Evolutionary conservation across 306 rosid genomes (phyloP).

Genomic region (Adenanthera pavonina): DNA sequence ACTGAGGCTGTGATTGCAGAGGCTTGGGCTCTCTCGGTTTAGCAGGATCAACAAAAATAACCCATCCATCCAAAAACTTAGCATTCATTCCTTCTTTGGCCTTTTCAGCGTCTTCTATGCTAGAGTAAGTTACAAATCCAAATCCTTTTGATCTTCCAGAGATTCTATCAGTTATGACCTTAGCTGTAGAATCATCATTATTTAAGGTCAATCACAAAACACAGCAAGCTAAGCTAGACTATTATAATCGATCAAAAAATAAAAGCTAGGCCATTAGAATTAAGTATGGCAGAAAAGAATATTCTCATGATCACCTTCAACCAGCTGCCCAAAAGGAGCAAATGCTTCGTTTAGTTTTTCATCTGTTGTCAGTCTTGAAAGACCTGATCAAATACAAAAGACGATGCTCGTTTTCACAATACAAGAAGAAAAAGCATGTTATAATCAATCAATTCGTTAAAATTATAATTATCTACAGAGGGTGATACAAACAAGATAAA

Average conservation of each 20-base stretch:
- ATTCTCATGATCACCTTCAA: slow-evolving; percentile 53
- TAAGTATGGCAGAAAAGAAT: not conserved
- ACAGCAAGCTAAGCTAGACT: slow-evolving; percentile 10
- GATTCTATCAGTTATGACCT: slow-evolving; percentile 77
- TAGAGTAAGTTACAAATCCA: slow-evolving; percentile 66
- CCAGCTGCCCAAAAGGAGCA: slow-evolving; percentile 76
- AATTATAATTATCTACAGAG: not conserved
- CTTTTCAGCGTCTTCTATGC: slow-evolving; percentile 85
- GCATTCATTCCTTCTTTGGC: slow-evolving; percentile 87
- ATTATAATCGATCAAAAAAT: not conserved
- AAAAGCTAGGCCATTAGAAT: not conserved
- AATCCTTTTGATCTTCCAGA: slow-evolving; percentile 93
- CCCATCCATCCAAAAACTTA: slow-evolving; percentile 97
- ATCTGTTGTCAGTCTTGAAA: slow-evolving; percentile 81
- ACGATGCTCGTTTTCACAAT: slow-evolving; percentile 9
- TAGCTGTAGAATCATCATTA: slow-evolving; percentile 59
- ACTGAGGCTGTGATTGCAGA: slow-evolving; percentile 60
- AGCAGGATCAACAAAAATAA: slow-evolving; percentile 95
- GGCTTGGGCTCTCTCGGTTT: slow-evolving; percentile 78
- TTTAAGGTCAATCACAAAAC: slow-evolving; percentile 33
- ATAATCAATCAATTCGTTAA: not conserved
- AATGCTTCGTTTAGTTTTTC: slow-evolving; percentile 82
- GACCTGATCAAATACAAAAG: slow-evolving; percentile 59
- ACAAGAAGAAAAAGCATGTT: not conserved
- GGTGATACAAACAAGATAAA: not conserved